These are phyloP conservation scores for Akanthomyces dipterigenus DNA, from an alignment of 2,329 filamentous ascomycete genomes.

Conservation along the genomic window DNA sequence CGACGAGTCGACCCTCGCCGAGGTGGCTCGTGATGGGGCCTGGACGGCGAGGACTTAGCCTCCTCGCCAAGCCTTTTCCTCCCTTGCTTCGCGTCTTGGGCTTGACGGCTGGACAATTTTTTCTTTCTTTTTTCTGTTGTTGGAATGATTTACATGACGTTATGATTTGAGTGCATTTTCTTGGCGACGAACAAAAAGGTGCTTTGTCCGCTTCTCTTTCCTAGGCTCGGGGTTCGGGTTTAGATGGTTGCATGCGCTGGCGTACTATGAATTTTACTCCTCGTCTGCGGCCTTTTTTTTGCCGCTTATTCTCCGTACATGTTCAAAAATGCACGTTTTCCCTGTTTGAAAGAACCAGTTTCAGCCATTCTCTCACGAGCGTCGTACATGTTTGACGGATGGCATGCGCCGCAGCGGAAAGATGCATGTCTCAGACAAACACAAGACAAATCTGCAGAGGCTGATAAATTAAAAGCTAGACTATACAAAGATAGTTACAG, in stretches of 20 bases:
- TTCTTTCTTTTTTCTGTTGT: background rate
- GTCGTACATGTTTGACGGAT: background rate
- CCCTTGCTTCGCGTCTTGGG: background rate
- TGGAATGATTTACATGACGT: constrained; percentile 2
- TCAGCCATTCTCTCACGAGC: background rate
- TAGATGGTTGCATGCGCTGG: constrained; percentile 2
- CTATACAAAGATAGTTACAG: background rate
- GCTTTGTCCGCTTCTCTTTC: background rate
- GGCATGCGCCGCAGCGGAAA: background rate
- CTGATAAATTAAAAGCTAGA: background rate
- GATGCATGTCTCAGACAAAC: background rate
- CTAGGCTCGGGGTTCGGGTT: background rate
- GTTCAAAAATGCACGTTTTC: background rate
- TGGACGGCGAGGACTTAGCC: constrained; percentile 9
- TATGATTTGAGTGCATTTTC: constrained; percentile 1
- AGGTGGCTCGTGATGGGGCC: constrained; percentile 3
- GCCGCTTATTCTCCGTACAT: background rate
- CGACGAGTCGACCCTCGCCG: constrained; percentile 10
- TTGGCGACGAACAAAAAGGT: background rate
- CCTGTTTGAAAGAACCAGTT: background rate
- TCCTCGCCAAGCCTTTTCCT: background rate
- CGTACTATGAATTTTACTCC: background rate
- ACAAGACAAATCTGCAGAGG: background rate
- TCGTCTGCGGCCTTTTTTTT: background rate
- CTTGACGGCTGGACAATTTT: background rate